Percentiles rank a stretch among this genome's conserved stretches.
Evolutionary conservation across 2,329 filamentous ascomycete genomes (phyloP).

Genomic region (Dactylella cylindrospora): DNA sequence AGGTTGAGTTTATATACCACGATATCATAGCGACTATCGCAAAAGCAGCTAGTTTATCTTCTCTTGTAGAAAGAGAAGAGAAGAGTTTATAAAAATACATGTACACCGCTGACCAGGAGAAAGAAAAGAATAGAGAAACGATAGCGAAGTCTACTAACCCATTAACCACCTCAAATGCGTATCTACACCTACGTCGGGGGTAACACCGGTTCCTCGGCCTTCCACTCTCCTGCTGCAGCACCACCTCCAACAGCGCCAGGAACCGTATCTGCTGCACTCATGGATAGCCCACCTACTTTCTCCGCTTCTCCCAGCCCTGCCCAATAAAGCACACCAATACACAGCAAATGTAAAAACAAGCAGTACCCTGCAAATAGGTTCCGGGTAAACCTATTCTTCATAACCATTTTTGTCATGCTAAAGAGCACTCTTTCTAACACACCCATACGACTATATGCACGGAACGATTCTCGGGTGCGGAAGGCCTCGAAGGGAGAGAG

Average conservation of each 20-base stretch:
- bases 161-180: too few relatives aligned
- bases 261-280: slow-evolving; percentile 25
- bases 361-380: slow-evolving; percentile 95
- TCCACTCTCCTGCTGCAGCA: slow-evolving; percentile 53
- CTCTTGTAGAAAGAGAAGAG: too few relatives aligned
- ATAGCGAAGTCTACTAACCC: too few relatives aligned
- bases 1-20: too few relatives aligned
- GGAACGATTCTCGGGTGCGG: slow-evolving; percentile 83
- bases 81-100: slow-evolving; percentile 7
- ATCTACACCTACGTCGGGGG: slow-evolving; percentile 19
- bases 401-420: slow-evolving; percentile 83
- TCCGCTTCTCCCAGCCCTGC: slow-evolving; percentile 61
- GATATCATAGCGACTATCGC: too few relatives aligned
- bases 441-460: slow-evolving; percentile 91
- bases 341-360: slow-evolving; percentile 79
- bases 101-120: too few relatives aligned
- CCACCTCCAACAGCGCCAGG: slow-evolving; percentile 53
- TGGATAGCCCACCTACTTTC: slow-evolving; percentile 24
- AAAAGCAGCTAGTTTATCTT: too few relatives aligned
- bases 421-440: slow-evolving; percentile 87
- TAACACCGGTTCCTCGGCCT: slow-evolving; percentile 34
- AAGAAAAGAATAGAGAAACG: too few relatives aligned
- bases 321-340: slow-evolving; percentile 85
- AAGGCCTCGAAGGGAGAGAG: slow-evolving; percentile 96
- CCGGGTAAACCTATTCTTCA: slow-evolving; percentile 84